Percentiles rank a stretch among this genome's conserved stretches.
Conservation (phyloP, 192 early-diverging fungal genomes). For the Coemansia sp. region DNA sequence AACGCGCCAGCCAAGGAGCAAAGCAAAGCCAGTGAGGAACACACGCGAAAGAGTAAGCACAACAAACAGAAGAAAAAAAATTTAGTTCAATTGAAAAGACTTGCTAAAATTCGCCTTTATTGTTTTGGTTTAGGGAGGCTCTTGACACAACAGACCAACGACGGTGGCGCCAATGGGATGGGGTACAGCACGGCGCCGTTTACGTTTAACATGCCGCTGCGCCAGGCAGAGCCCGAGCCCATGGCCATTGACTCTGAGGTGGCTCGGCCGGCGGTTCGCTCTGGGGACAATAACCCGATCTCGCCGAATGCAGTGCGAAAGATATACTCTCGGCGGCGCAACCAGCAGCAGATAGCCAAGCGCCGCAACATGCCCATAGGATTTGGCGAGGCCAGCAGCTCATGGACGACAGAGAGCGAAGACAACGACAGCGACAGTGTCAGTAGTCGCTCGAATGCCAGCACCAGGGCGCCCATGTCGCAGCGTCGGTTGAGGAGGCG, state of each 20-base stretch:
- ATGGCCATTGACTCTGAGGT: conserved; percentile 22
- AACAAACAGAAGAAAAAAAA: neutral
- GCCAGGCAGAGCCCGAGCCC: neutral
- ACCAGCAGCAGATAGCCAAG: neutral
- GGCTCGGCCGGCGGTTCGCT: neutral
- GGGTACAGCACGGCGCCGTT: conserved; percentile 34
- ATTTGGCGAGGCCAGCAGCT: conserved; percentile 15
- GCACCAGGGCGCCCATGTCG: neutral
- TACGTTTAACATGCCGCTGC: conserved; percentile 33
- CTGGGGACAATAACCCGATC: conserved; percentile 21
- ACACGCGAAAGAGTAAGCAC: conserved; percentile 27
- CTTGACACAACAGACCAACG: neutral
- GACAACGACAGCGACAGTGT: neutral
- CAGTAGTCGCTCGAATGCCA: neutral
- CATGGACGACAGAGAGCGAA: conserved; percentile 27
- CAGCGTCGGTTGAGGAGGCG: neutral
- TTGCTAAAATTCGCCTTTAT: neutral
- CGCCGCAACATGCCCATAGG: conserved; percentile 1
- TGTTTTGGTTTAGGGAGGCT: conserved; percentile 20
- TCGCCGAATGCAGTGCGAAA: conserved; percentile 35
- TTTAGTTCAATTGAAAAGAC: neutral
- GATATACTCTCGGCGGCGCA: conserved; percentile 16
- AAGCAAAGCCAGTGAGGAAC: conserved; percentile 13
- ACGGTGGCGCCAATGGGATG: neutral
- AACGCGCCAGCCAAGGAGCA: conserved; percentile 11